Conservation (phyloP, 1,284 basidiomycete species). For the Wolfiporia cocos region DNA sequence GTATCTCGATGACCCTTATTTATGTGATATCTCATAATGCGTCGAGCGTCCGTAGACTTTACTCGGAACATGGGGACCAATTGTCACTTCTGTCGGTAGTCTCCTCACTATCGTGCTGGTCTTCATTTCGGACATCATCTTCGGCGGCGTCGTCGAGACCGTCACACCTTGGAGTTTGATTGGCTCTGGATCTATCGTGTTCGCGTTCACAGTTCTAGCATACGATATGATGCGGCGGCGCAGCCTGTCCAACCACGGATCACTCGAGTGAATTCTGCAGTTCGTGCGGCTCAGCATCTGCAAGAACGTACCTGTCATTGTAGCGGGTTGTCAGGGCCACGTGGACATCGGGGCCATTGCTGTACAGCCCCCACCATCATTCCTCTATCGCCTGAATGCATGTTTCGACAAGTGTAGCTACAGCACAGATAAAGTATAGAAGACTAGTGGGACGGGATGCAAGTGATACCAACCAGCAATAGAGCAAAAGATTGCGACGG, state of each 20-base stretch:
- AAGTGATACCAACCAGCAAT: slow-evolving; percentile 12
- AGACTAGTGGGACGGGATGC: slow-evolving; percentile 3
- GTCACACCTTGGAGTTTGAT: slow-evolving; percentile 59
- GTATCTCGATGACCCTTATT: slow-evolving; percentile 10
- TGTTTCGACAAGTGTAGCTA: slow-evolving; percentile 19
- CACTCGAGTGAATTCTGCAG: no score
- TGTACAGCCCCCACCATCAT: no score
- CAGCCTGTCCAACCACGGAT: no score
- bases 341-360: no score
- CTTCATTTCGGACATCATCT: slow-evolving; percentile 63
- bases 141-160: slow-evolving; percentile 49
- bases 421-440: slow-evolving; percentile 17
- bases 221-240: slow-evolving; percentile 51
- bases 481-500: slow-evolving; percentile 14
- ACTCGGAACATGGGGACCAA: slow-evolving; percentile 78
- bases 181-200: slow-evolving; percentile 65
- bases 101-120: slow-evolving; percentile 82
- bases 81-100: slow-evolving; percentile 78
- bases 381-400: no score
- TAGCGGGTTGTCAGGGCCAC: no score
- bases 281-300: no score
- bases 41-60: slow-evolving; percentile 45
- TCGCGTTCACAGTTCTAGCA: slow-evolving; percentile 67
- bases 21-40: slow-evolving; percentile 5
- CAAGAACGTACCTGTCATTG: no score